These are phyloP conservation scores for Eremothecium gossypii DNA, from an alignment of 1,139 yeast species.

Conservation along the genomic window DNA sequence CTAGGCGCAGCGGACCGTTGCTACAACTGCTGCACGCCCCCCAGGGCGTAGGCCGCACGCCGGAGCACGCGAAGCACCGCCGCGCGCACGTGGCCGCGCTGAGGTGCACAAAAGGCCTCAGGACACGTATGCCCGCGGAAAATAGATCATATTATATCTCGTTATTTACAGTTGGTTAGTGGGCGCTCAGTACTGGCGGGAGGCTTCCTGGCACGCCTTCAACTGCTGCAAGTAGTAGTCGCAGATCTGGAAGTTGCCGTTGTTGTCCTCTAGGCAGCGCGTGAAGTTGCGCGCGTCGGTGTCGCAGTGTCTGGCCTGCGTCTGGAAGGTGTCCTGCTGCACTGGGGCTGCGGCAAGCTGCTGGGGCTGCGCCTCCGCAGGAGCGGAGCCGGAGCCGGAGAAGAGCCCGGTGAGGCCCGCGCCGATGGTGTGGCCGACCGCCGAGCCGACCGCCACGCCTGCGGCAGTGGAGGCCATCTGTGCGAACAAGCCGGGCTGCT, in stretches of 20 bases:
- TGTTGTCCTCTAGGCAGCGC: constrained; percentile 85
- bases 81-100: too few relatives aligned
- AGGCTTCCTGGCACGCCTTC: constrained; percentile 94
- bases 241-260: constrained; percentile 94
- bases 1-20: too few relatives aligned
- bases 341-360: constrained; percentile 34
- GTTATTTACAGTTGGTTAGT: too few relatives aligned
- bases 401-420: constrained; percentile 86
- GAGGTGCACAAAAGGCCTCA: too few relatives aligned
- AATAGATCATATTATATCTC: too few relatives aligned
- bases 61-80: too few relatives aligned
- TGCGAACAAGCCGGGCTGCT: constrained; percentile 84
- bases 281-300: constrained; percentile 91
- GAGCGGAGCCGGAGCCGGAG: constrained; percentile 65
- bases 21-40: too few relatives aligned
- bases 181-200: constrained; percentile 54
- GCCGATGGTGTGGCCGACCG: constrained; percentile 94
- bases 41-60: too few relatives aligned
- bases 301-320: constrained; percentile 63
- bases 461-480: constrained; percentile 99
- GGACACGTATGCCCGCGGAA: too few relatives aligned
- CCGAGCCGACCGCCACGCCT: constrained; percentile 97
- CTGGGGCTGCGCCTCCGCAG: constrained; percentile 34
- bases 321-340: constrained; percentile 36
- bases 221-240: constrained; percentile 94